phyloP scores from a whole-genome alignment of 768 basidiomycete genomes.

The Pulveroboletus sp. region DNA sequence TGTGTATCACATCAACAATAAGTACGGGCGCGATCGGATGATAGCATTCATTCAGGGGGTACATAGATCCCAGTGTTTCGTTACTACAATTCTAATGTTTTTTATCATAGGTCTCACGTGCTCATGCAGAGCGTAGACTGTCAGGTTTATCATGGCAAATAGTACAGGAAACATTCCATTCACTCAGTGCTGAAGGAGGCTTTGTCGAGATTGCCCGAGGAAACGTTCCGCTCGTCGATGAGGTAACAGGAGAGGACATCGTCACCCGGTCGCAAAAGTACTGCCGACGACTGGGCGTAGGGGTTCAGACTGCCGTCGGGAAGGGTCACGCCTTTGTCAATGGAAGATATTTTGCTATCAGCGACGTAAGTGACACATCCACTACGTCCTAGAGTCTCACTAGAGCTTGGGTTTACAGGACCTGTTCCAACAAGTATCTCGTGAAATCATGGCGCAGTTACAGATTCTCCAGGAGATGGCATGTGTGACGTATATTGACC shows the following conservation, averaged over 20 bases:
- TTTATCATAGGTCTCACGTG: constrained; percentile 35
- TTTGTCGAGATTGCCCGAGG: constrained; percentile 40
- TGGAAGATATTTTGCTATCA: constrained; percentile 69
- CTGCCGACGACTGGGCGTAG: constrained; percentile 52
- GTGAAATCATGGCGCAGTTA: constrained; percentile 52
- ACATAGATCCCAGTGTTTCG: constrained; percentile 2
- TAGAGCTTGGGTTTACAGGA: constrained; percentile 9
- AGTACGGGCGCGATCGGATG: constrained; percentile 59
- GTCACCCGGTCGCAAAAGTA: constrained; percentile 51
- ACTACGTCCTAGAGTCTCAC: background rate
- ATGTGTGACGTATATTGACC: constrained; percentile 11
- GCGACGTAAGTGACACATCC: constrained; percentile 50
- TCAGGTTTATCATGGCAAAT: constrained; percentile 40
- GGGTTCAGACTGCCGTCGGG: constrained; percentile 28
- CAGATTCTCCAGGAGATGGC: constrained; percentile 73
- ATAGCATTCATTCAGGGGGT: constrained; percentile 57
- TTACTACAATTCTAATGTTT: constrained; percentile 1
- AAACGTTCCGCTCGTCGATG: constrained; percentile 21
- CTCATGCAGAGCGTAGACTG: constrained; percentile 29
- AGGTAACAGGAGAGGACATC: constrained; percentile 26
- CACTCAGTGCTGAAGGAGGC: constrained; percentile 32
- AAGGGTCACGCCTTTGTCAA: constrained; percentile 81
- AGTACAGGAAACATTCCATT: constrained; percentile 37
- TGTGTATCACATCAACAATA: constrained; percentile 60
- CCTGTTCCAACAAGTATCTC: constrained; percentile 27